These are phyloP conservation scores for Lizanozyma gosingica DNA, from an alignment of 1,139 yeast species.

Conservation along the genomic window DNA sequence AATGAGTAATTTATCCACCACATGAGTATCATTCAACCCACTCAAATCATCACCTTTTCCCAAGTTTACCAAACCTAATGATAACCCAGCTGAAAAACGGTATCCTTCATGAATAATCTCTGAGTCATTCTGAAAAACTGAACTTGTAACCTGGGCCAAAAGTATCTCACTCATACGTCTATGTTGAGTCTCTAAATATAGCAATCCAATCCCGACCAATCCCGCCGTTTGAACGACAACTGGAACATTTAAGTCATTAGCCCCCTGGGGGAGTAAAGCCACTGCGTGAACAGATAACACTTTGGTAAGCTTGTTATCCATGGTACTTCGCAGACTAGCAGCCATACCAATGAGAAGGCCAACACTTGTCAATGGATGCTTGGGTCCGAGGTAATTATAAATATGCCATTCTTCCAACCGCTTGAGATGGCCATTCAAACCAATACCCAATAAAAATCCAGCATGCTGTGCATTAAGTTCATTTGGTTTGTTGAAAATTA, in stretches of 20 bases:
- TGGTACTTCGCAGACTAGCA: conserved; percentile 75
- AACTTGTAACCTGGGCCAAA: conserved; percentile 54
- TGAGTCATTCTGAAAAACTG: conserved; percentile 48
- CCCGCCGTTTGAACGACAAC: conserved; percentile 88
- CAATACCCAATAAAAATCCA: conserved; percentile 88
- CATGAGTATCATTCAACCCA: conserved; percentile 59
- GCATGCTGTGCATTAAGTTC: conserved; percentile 77
- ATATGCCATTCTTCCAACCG: conserved; percentile 94
- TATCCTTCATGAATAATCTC: conserved; percentile 70
- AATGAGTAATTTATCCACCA: conserved; percentile 56
- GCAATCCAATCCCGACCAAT: conserved; percentile 76
- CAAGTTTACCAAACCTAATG: conserved; percentile 79
- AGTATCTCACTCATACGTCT: conserved; percentile 82
- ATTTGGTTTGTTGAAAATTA: conserved; percentile 75
- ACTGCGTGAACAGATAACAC: conserved; percentile 91
- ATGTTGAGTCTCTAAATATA: conserved; percentile 72
- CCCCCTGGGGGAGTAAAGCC: conserved; percentile 84
- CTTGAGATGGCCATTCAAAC: conserved; percentile 82
- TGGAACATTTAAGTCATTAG: conserved; percentile 81
- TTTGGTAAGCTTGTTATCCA: conserved; percentile 82
- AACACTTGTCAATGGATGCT: conserved; percentile 75
- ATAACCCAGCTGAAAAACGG: conserved; percentile 79
- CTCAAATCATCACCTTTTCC: conserved; percentile 64
- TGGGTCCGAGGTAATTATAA: conserved; percentile 86
- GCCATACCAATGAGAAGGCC: conserved; percentile 90